A percentile compares a stretch with the other conserved stretches of the same genome.
phyloP scores from a whole-genome alignment of 108 stramenopile genomes.

The Craspedostauros australis region DNA sequence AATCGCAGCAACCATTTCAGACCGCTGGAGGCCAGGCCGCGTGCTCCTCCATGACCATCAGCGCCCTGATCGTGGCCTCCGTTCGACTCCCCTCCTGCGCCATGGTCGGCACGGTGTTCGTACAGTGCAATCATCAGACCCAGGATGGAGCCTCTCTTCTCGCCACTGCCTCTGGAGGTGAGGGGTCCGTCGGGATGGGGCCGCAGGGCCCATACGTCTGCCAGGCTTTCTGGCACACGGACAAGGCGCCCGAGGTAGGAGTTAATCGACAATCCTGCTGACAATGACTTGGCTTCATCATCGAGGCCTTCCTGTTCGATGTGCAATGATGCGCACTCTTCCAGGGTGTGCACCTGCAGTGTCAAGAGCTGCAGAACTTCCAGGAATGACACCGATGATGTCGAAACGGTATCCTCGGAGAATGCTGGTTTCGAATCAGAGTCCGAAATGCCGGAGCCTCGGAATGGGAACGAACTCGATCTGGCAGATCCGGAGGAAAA shows the following conservation, averaged over 20 bases:
- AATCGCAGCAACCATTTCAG: conserved; percentile 82
- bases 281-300: conserved; percentile 69
- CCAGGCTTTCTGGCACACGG: conserved; percentile 59
- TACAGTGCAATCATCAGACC: conserved; percentile 85
- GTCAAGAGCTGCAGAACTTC: conserved; percentile 85
- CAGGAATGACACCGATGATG: conserved; percentile 78
- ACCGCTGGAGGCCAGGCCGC: conserved; percentile 64
- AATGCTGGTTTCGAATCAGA: conserved; percentile 32
- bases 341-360: conserved; percentile 83
- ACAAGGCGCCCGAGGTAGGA: conserved; percentile 70
- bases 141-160: conserved; percentile 69
- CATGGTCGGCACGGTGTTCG: conserved; percentile 68
- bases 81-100: conserved; percentile 32
- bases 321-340: conserved; percentile 77
- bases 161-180: conserved; percentile 69
- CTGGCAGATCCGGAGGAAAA: conserved; percentile 5
- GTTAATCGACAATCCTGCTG: conserved; percentile 66
- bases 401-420: conserved; percentile 62
- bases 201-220: conserved; percentile 73
- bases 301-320: conserved; percentile 60
- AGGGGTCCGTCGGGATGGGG: conserved; percentile 66
- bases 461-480: conserved; percentile 9
- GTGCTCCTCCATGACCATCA: conserved; percentile 74
- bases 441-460: conserved; percentile 14
- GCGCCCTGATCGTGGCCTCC: conserved; percentile 23